Conservation (phyloP, 352 stramenopile genomes). For the Globisporangium mamillatum region DNA sequence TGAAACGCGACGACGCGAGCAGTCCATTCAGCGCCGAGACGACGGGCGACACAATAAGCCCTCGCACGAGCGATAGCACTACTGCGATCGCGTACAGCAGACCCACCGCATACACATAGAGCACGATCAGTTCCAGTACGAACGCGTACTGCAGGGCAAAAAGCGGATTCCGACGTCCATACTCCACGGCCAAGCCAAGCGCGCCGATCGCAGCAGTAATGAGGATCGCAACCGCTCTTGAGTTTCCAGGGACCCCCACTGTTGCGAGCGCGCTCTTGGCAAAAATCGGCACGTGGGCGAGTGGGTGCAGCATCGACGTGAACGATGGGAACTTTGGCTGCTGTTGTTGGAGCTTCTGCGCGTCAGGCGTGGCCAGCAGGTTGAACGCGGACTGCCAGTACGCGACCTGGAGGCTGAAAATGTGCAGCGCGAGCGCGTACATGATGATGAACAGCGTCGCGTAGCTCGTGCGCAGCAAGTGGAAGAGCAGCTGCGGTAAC, state of each 20-base stretch:
- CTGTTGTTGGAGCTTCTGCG: constrained; percentile 16
- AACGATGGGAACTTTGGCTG: constrained; percentile 48
- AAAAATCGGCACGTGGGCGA: constrained; percentile 35
- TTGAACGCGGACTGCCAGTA: constrained; percentile 70
- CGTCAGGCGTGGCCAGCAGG: constrained; percentile 27
- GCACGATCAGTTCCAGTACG: constrained; percentile 28
- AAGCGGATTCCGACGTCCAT: constrained; percentile 11
- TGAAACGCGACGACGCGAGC: constrained; percentile 22
- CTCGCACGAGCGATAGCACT: constrained; percentile 35
- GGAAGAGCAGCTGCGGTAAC: constrained; percentile 47
- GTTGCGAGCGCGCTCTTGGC: constrained; percentile 15
- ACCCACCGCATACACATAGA: constrained; percentile 59
- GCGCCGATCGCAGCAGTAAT: neutral
- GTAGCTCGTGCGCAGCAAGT: constrained; percentile 46
- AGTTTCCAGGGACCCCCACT: constrained; percentile 3
- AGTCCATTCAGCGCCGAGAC: constrained; percentile 20
- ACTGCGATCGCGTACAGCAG: constrained; percentile 44
- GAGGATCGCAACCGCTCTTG: neutral
- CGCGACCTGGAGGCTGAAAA: constrained; percentile 59
- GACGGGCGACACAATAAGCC: constrained; percentile 39
- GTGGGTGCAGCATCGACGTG: constrained; percentile 53
- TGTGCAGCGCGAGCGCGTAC: constrained; percentile 60
- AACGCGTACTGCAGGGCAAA: constrained; percentile 18
- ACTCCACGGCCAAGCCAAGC: constrained; percentile 9
- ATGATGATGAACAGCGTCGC: constrained; percentile 55